These are phyloP conservation scores for Cyberlindnera suaveolens DNA, from an alignment of 805 yeast genomes.

Conservation along the genomic window DNA sequence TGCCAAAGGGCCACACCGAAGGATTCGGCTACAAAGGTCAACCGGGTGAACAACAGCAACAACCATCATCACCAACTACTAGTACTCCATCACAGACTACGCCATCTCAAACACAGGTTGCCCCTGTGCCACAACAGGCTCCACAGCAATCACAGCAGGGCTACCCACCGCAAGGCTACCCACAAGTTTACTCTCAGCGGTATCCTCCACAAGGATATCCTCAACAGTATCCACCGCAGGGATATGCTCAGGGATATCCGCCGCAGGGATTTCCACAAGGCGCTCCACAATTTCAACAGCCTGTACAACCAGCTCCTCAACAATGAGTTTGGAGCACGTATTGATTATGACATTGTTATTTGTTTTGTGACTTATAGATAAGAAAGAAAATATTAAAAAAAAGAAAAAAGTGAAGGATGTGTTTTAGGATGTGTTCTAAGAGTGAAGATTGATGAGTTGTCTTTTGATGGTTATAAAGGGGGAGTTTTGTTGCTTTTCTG, in stretches of 20 bases:
- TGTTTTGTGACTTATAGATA: too few relatives aligned
- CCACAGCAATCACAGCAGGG: slow-evolving; percentile 20
- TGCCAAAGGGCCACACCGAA: slow-evolving; percentile 35
- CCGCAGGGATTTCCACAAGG: slow-evolving; percentile 12
- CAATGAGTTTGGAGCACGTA: too few relatives aligned
- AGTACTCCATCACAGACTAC: not conserved
- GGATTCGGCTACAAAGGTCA: slow-evolving; percentile 43
- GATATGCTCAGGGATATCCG: slow-evolving; percentile 14
- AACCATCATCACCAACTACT: slow-evolving; percentile 18
- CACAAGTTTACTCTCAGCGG: slow-evolving; percentile 5
- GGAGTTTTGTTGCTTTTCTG: not conserved
- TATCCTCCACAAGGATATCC: slow-evolving; percentile 14
- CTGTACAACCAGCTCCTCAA: not conserved
- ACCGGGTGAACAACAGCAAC: slow-evolving; percentile 26
- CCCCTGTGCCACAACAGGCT: slow-evolving; percentile 4
- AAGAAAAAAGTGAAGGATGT: not conserved
- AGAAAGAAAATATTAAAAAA: too few relatives aligned
- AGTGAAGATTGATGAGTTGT: slow-evolving; percentile 1
- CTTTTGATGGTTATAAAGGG: slow-evolving; percentile 1
- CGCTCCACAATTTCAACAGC: slow-evolving; percentile 12
- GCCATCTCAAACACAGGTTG: not conserved
- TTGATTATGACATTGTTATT: too few relatives aligned
- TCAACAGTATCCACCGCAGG: slow-evolving; percentile 12
- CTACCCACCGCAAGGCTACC: slow-evolving; percentile 10
- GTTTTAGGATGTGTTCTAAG: not conserved